Evolutionary conservation across 129 eudicot genomes (phyloP), one percentile per base, ranked within the genome.

Genomic region (Flaveria robusta): DNA sequence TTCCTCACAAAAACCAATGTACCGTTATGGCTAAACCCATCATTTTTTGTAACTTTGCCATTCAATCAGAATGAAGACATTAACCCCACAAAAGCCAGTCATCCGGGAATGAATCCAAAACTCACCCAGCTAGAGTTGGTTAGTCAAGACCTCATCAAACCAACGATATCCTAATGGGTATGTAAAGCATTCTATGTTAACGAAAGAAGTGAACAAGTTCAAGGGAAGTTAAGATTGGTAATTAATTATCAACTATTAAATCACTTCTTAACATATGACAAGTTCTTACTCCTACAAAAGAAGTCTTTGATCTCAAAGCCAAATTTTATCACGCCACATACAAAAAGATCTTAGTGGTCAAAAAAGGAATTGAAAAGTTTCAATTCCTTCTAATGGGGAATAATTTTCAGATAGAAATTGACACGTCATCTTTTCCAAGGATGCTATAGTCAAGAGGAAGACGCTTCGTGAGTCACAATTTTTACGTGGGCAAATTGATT

Each of bases 11-110:
- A 54, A 7, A 11, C 18, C 3, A 54, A 6, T 2, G 18, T 10
- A 0, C 59, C 60, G 0, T 19, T 54, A 8, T 54, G 62, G 62
- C 62, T 69, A 68, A 43, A 23, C 41, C 49, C 34, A 9, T 43
- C 14, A 5, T 54, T 54, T 14, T 55, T 34, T 37, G 37, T 72
- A 3, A 34, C 77, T 0, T 31, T 55, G 2, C 42, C 55, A 8
- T 73, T 58, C 9, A 58, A 56, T 13, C 42, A 56, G 14, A 56
- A 56, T 23, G 41, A 73, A 37, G 77, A 73, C 9, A 9, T 39
- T 2, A 73, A 73, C 24, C 77, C 58, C 1, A 74, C 69, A 14
- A 58, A 74, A 59, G 31, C 45, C 0, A 74, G 26, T 9, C 68
- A 58, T 15, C 77, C 43, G 2, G 24, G 42, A 1, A 56, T 73